Evolutionary conservation across 441 rosid genomes (phyloP), one percentile per base, ranked within the genome.

Genomic region (Adansonia grandidieri): DNA sequence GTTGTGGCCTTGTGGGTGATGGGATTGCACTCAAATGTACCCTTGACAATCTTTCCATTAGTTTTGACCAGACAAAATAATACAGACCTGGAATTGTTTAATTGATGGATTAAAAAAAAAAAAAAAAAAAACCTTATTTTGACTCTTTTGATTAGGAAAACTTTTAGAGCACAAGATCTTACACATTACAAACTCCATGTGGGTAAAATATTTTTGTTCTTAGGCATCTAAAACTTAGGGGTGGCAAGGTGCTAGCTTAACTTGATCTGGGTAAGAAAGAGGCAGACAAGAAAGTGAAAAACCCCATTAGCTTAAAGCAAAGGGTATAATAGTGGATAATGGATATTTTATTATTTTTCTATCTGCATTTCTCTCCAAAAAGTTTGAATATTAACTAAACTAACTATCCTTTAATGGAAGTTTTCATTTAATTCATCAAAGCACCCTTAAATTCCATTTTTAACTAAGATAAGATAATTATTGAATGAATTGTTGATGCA

Each of bases 11-110:
- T 11, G 66, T 66, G 75, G 14, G 73, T 20, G 84, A 81, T 79
- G 79, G 79, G 84, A 80, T 80, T 79, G 88, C 86, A 80, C 87
- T 80, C 88, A 77, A 85, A 85, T 79, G 75, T 80, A 85, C 84
- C 80, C 79, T 82, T 85, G 88, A 87, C 83, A 60, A 72, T 74
- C 80, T 83, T 78, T 69, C 44, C 66, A 24, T 65, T 73, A 51
- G 42, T 69, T 87, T 82, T 87, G 88, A 85, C 83, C 83, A 61
- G n/a, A 20, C 74, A 83, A 57, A 65, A 58, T 76, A 74, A 56
- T 17, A 56, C 22, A 71, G 24, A 54, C 24, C 71, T 63, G 11
- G 15, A 61, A 20, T 77, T 68, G 42, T 68, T 77, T 54, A 72
- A 28, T 28, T 28, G 2, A 28, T 28, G 32, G 32, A 28, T 28